Evolutionary conservation across 768 basidiomycete species (phyloP).

Genomic region (Xerocomus brunneocitrinus): DNA sequence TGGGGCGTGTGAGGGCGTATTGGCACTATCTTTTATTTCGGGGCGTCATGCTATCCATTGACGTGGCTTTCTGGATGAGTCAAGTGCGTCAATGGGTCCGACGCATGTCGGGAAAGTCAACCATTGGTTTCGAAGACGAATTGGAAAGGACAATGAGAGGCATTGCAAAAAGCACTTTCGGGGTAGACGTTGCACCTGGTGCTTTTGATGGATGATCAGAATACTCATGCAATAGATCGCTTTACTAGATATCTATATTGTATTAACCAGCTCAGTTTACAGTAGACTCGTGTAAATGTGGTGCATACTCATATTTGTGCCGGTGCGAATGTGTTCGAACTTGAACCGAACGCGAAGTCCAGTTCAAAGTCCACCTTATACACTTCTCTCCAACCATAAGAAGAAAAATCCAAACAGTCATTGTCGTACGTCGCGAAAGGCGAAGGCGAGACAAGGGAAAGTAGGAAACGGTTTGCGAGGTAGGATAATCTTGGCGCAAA

Average conservation of each 20-base stretch:
- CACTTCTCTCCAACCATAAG: too few relatives aligned
- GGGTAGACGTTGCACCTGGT: conserved; percentile 61
- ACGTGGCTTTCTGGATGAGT: conserved; percentile 66
- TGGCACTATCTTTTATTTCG: conserved; percentile 61
- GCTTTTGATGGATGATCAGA: conserved; percentile 47
- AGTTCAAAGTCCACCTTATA: too few relatives aligned
- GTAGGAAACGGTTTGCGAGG: too few relatives aligned
- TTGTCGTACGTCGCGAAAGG: too few relatives aligned
- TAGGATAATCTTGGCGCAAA: too few relatives aligned
- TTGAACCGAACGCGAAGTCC: too few relatives aligned
- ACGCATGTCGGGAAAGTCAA: conserved; percentile 34
- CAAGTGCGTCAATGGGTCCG: conserved; percentile 50
- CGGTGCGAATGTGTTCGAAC: too few relatives aligned
- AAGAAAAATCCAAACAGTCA: too few relatives aligned
- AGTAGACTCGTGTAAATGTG: too few relatives aligned
- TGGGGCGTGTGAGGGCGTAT: conserved; percentile 46
- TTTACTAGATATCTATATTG: background rate
- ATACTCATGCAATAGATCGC: background rate
- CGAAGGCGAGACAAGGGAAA: too few relatives aligned
- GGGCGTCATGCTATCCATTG: conserved; percentile 59
- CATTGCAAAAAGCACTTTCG: conserved; percentile 76
- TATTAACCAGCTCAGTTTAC: background rate
- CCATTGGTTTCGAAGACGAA: conserved; percentile 72
- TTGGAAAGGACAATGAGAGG: conserved; percentile 69
- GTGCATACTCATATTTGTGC: too few relatives aligned